A percentile compares a stretch with the other conserved stretches of the same genome.
Conservation (phyloP, 2,329 filamentous ascomycete species). For the Alternaria tenuissima region DNA sequence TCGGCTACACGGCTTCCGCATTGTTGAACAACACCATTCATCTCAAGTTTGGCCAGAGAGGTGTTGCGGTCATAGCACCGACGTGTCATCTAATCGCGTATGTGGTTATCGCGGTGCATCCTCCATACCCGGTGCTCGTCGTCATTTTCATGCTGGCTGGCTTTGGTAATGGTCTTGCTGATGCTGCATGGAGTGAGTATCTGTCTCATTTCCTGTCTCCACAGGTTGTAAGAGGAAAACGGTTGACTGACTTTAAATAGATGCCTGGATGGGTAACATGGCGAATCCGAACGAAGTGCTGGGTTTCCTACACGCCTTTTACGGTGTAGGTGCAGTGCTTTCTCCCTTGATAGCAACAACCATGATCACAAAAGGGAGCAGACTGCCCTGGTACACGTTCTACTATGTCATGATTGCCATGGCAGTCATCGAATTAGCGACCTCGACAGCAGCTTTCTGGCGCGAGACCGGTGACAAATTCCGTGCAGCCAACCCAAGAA, state of each 20-base stretch:
- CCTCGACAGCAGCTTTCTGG: constrained; percentile 69
- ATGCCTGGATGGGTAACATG: constrained; percentile 74
- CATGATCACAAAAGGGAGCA: constrained; percentile 69
- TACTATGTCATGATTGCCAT: constrained; percentile 77
- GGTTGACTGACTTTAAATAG: background rate
- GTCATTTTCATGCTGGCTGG: constrained; percentile 71
- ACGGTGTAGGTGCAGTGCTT: constrained; percentile 75
- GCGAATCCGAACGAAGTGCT: constrained; percentile 76
- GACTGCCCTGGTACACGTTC: constrained; percentile 73
- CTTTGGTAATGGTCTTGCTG: constrained; percentile 75
- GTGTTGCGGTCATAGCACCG: constrained; percentile 72
- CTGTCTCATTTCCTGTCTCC: background rate
- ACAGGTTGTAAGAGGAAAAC: background rate
- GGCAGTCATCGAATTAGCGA: constrained; percentile 63
- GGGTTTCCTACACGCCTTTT: constrained; percentile 75
- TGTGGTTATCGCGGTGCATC: constrained; percentile 70
- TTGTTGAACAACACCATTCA: constrained; percentile 72
- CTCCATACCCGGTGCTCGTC: constrained; percentile 72
- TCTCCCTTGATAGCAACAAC: constrained; percentile 75
- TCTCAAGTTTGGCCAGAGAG: constrained; percentile 71
- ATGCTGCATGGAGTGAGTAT: constrained; percentile 60
- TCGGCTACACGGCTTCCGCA: constrained; percentile 70
- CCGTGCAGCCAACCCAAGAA: constrained; percentile 59
- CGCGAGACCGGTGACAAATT: constrained; percentile 65
- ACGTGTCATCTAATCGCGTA: constrained; percentile 71